Evolutionary conservation across 176 grass and related monocot genomes (phyloP), one percentile per base, ranked within the genome.

Genomic region (Dactylis glomerata): DNA sequence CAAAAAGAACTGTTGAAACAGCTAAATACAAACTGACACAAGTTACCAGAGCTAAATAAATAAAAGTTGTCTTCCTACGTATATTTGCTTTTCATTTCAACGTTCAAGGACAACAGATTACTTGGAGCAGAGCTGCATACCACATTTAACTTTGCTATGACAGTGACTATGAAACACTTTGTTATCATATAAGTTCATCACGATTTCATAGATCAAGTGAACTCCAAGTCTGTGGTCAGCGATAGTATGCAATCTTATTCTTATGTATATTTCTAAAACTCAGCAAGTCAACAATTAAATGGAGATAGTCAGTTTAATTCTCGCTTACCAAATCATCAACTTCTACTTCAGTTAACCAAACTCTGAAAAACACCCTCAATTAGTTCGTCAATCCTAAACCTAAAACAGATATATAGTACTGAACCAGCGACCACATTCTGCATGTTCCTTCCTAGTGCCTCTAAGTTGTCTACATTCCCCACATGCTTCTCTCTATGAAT

Each of bases 1-100:
- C 9, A 71, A 42, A 15, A 24, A 49, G 17, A 71, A n/a, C 4
- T 20, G 4, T n/a, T 11, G 14, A 63, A 37, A 66, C 28, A 66
- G 12, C 10, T 46, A 83, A 46, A 78, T 14, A 30, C 8, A 78
- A 45, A 84, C 27, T 26, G 30, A 67, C 41, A 78, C 27, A 47
- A 46, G 44, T 7, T 72, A 59, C 63, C n/a, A 51, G 28, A 82
- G 28, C 4, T 79, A 73, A 83, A 68, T 11, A 27, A 78, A 56
- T 38, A 34, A 7, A 77, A 54, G 34, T 17, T 56, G 3, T 72
- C 33, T 64, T 76, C 24, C 1, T 59, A 73, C 52, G n/a, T n/a
- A 52, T 30, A 77, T 45, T 73, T 27, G 2, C 26, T 17, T 77
- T 90, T 78, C 2, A 24, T 63, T 31, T 40, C 51, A 11, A 54